Base-by-base conservation (phyloP, 2,329 filamentous ascomycete genomes). In the Aspergillus udagawae region DNA sequence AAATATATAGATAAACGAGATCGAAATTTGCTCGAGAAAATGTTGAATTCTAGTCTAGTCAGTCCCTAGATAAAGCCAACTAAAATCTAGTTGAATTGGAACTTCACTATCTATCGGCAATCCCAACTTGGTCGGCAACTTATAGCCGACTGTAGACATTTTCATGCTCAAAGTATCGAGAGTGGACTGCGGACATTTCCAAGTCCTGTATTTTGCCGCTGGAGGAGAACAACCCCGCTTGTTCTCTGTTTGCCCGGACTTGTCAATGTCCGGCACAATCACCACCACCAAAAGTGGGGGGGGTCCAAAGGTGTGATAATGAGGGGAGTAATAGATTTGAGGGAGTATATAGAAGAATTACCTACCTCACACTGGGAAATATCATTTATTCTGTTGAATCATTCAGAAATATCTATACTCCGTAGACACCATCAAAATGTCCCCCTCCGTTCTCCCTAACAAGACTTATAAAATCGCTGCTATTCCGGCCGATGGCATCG, bases 401-500 rank as follows among this genome's bases (percentile, higher is more conserved):
- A 38, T 17, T 35, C 5, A 3, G 12, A 38, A 2, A 38, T 17
- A 2, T 17, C 14, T 7, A 32, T 32, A 29, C 2, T 35, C 1
- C 4, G 29, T 17, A 38, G 32, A 38, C 14, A 38, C 14, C 14
- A 6, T 17, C 32, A 38, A 38, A 38, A 38, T 38, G 32, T 38
- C 32, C 6, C 32, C 32, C 4, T 38, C 32, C 14, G 32, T 38
- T 38, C 14, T 17, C 2, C 32, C 32, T 17, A 38, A 17, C 21
- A 68, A 67, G 49, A 65, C 68, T 12, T 79, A 82, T 64, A 77
- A 69, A 52, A 85, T 88, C 59, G 86, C 86, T n/a, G 81, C 79
- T 29, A 87, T 90, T 54, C 85, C 86, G 0, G 87, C 84, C 7
- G 87, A 90, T 66, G 87, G 87, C 54, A 89, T 90, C 59, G 87